A percentile compares a stretch with the other conserved stretches of the same genome.
Evolutionary conservation across 176 grass and related monocot genomes (phyloP).

Genomic region (Bonia amplexicaulis): DNA sequence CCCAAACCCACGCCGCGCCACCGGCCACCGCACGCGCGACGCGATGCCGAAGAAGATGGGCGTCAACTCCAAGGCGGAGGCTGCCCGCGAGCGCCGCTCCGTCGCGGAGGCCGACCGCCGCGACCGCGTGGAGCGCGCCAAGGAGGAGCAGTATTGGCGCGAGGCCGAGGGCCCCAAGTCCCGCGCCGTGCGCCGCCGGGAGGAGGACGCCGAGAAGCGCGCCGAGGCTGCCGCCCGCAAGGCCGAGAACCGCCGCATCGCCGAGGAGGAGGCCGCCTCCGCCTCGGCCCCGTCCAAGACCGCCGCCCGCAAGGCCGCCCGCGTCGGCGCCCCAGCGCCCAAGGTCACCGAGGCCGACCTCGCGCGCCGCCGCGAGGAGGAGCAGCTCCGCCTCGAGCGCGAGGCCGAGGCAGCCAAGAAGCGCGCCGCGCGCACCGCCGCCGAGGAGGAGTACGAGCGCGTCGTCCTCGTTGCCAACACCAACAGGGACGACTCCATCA

Average conservation of each 20-base stretch:
- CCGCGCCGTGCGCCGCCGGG: slow-evolving; percentile 68
- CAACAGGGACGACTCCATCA: slow-evolving; percentile 90
- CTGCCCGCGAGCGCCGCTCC: slow-evolving; percentile 64
- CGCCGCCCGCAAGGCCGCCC: slow-evolving; percentile 65
- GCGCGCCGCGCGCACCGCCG: slow-evolving; percentile 58
- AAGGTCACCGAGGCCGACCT: slow-evolving; percentile 96
- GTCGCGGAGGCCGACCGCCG: slow-evolving; percentile 59
- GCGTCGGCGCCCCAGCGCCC: slow-evolving; percentile 65
- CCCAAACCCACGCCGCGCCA: background rate
- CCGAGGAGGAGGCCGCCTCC: slow-evolving; percentile 55
- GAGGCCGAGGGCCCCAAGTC: slow-evolving; percentile 90
- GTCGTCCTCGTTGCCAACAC: slow-evolving; percentile 85
- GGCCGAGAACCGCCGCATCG: slow-evolving; percentile 77
- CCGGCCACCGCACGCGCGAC: background rate
- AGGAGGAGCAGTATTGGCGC: slow-evolving; percentile 90
- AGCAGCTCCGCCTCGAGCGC: slow-evolving; percentile 55
- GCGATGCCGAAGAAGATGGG: slow-evolving; percentile 99
- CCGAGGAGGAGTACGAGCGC: slow-evolving; percentile 88
- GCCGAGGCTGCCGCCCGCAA: slow-evolving; percentile 67
- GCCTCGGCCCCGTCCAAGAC: slow-evolving; percentile 38
- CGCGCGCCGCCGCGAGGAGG: slow-evolving; percentile 66
- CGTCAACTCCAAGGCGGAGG: slow-evolving; percentile 95
- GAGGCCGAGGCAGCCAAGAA: slow-evolving; percentile 74
- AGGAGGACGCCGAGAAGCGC: slow-evolving; percentile 89
- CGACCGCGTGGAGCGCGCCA: slow-evolving; percentile 38